Base-by-base conservation (phyloP, 352 stramenopile genomes). In the Peronosclerospora sorghi region DNA sequence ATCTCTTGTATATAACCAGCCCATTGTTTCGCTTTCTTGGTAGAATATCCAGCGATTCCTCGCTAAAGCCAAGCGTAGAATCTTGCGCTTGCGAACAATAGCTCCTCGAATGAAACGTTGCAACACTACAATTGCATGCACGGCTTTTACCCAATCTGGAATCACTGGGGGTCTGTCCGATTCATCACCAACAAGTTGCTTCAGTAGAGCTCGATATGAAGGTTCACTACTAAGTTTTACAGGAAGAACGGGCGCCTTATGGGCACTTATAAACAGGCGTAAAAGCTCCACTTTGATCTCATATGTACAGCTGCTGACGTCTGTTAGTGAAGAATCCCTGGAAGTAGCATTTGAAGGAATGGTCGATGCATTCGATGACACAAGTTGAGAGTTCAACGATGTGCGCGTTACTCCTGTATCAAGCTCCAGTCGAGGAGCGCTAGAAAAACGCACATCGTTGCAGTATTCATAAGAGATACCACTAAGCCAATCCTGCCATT, bases 1-100 rank as follows among this genome's bases (percentile, higher is more conserved):
- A 32, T 92, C 82, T 52, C 79, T 47, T 5, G 65, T 83, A 48
- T 83, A 94, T 21, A 94, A 47, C 82, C 82, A 94, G 1, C 82
- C 77, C 67, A 87, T 85, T 38, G 71, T 65, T 26, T 84, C 73
- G 19, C 68, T 68, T 2, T 63, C 60, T 66, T 74, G 46, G 39
- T 72, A 78, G 23, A 73, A 68, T 45, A 70, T 48, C 64, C 64
- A 90, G 8, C 68, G 65, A 51, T 62, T 73, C 45, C 62, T 68
- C 15, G 69, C 45, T 36, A 87, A 20, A 1, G 68, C 69, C 15
- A 82, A 39, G 1, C 68, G 71, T 21, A 86, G 53, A 60, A 86
- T 81, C 29, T 72, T 76, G 8, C 70, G 66, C 20, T 67, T 73
- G 10, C 78, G 69, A 19, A 86, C 72, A 18, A 85, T 72, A 8